Base-by-base conservation (phyloP, 768 basidiomycete genomes). In the Cyclocybe cylindracea region DNA sequence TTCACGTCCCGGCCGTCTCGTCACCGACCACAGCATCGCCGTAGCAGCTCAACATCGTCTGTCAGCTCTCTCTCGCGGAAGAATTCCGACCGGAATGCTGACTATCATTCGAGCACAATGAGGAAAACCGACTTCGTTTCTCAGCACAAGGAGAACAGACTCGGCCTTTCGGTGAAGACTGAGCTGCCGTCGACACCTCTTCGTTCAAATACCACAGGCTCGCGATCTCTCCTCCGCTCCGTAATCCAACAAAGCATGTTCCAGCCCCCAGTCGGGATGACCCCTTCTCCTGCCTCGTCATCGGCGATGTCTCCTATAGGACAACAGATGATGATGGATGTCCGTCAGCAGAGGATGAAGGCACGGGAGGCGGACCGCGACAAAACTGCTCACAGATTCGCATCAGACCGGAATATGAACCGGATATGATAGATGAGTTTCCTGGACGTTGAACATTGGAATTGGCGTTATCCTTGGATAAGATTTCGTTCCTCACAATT, bases 261-360 rank as follows among this genome's bases (percentile, higher is more conserved):
- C 45, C 75, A 72, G 41, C 72, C 75, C 8, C 78, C 79, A 5
- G 63, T 66, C 29, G 70, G 70, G 10, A 74, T 70, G 50, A 61
- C 65, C 31, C 78, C 84, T 3, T 89, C 86, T 1, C 86, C 89
- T 16, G 79, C 85, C 18, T 84, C 80, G 29, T 89, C 88, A 2
- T 80, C 87, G 8, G 89, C 91, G 55, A 70, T 91, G 44, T 91
- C 89, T 14, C 86, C 86, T 10, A 70, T 84, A 32, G 84, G 79
- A 5, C 77, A 75, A 57, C 77, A 85, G 62, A 75, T 91, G 61
- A 91, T 91, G 89, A 69, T 71, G 50, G 78, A 85, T 58, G 63
- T 86, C 39, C 74, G 89, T 50, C 72, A 76, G 47, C 74, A 80
- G 58, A 67, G 77, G 46, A 67, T 66, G 57, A 69, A 60, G 41